A percentile compares a stretch with the other conserved stretches of the same genome.
These are phyloP conservation scores for Beauveria caledonica DNA, from an alignment of 2,329 filamentous ascomycete genomes.

Conservation along the genomic window DNA sequence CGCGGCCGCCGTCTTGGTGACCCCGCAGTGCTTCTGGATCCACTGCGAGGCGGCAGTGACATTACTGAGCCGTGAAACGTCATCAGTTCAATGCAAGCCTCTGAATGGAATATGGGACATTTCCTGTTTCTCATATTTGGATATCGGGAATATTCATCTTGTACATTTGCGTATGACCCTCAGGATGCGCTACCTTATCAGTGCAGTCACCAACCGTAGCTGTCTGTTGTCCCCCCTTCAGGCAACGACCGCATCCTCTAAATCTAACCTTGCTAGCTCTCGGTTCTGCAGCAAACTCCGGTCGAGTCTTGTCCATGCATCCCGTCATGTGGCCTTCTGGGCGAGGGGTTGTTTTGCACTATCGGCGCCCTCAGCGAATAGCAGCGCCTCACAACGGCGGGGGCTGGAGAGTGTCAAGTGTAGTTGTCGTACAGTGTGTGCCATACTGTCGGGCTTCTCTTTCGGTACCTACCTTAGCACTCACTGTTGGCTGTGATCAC, in stretches of 20 bases:
- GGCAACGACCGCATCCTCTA: background rate
- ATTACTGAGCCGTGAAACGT: background rate
- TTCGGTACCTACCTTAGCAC: too few relatives aligned
- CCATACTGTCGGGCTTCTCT: background rate
- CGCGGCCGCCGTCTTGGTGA: background rate
- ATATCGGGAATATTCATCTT: background rate
- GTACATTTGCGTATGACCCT: background rate
- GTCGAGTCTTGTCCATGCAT: slow-evolving; percentile 10
- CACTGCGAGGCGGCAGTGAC: slow-evolving; percentile 4
- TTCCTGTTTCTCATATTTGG: background rate
- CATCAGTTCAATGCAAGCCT: background rate
- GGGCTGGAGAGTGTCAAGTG: background rate
- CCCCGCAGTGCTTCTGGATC: slow-evolving; percentile 2
- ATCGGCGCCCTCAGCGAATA: background rate
- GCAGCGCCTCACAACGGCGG: background rate
- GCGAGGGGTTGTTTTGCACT: slow-evolving; percentile 6
- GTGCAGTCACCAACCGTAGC: too few relatives aligned
- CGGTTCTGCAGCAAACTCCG: background rate
- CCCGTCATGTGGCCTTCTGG: slow-evolving; percentile 8
- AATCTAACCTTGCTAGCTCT: background rate
- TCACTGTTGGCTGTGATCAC: background rate
- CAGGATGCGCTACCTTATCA: background rate
- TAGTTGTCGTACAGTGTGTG: slow-evolving; percentile 2
- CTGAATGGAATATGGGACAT: background rate
- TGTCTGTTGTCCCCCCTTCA: background rate